Conservation (phyloP, 371 early-diverging fungal genomes). For the Nematocida ausubeli region DNA sequence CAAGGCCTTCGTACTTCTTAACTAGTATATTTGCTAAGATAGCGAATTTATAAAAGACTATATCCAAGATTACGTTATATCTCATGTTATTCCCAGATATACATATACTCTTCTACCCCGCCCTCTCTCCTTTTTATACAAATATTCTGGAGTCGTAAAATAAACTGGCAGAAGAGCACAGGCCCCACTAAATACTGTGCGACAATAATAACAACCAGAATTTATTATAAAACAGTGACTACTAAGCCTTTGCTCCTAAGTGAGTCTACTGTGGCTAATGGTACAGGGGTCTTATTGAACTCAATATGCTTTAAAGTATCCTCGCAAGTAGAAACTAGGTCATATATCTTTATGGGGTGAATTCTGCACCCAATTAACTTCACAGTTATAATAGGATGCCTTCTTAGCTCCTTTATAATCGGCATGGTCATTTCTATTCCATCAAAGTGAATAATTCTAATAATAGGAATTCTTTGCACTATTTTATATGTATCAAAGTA, state of each 20-base stretch:
- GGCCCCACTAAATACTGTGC: too few species aligned
- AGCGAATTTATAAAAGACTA: too few species aligned
- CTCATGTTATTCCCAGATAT: too few species aligned
- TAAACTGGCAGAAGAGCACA: too few species aligned
- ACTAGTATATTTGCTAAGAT: too few species aligned
- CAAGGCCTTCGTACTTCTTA: too few species aligned
- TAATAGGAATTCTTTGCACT: slow-evolving; percentile 9
- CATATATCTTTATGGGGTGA: slow-evolving; percentile 15
- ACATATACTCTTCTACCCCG: too few species aligned
- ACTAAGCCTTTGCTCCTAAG: background rate
- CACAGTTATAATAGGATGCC: slow-evolving; percentile 22
- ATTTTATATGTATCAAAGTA: slow-evolving; percentile 20
- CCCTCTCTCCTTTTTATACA: too few species aligned
- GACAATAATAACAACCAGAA: too few species aligned
- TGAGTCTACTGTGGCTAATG: slow-evolving; percentile 3
- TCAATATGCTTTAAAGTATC: background rate
- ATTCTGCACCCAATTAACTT: slow-evolving; percentile 18
- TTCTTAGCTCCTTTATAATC: slow-evolving; percentile 23
- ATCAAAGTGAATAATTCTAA: slow-evolving; percentile 20
- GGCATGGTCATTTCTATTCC: slow-evolving; percentile 3
- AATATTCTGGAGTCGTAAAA: too few species aligned
- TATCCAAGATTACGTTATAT: too few species aligned
- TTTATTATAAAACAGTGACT: slow-evolving; percentile 3
- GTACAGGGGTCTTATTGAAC: slow-evolving; percentile 12
- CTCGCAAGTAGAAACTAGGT: slow-evolving; percentile 26